A percentile compares a stretch with the other conserved stretches of the same genome.
phyloP scores from a whole-genome alignment of 2,329 filamentous ascomycete genomes.

The Clathrospora elynae region DNA sequence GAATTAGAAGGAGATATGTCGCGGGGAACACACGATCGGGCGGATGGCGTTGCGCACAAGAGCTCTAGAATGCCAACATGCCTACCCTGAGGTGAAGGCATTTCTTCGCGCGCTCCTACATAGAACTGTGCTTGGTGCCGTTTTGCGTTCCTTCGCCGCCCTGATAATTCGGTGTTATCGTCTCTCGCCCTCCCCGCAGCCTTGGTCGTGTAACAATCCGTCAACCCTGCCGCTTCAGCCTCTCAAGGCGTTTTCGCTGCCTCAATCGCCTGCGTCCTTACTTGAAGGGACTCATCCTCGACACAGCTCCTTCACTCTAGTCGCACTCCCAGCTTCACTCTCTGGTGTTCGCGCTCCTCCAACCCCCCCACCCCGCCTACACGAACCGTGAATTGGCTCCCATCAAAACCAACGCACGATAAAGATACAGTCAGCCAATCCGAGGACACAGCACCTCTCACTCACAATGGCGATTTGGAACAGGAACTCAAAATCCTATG shows the following conservation, averaged over 20 bases:
- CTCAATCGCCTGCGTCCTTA: conserved; percentile 17
- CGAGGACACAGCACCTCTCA: conserved; percentile 1
- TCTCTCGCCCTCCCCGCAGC: conserved; percentile 18
- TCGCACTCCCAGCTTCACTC: conserved; percentile 4
- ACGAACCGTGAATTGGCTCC: conserved; percentile 13
- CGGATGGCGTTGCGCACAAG: conserved; percentile 29
- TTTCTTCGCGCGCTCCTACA: conserved; percentile 14
- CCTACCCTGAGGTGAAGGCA: conserved; percentile 12
- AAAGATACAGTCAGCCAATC: conserved; percentile 8
- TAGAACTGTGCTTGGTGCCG: conserved; percentile 26
- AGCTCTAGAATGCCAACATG: conserved; percentile 14
- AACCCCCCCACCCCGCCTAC: conserved; percentile 3
- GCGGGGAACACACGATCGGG: conserved; percentile 25
- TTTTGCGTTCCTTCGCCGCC: conserved; percentile 29
- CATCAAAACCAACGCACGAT: conserved; percentile 5
- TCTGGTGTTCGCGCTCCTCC: conserved; percentile 11
- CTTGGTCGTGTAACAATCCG: conserved; percentile 28
- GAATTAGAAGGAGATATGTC: conserved; percentile 29
- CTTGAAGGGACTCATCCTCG: conserved; percentile 17
- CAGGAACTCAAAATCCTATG: conserved; percentile 36
- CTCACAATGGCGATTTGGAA: conserved; percentile 37
- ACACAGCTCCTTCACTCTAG: background rate
- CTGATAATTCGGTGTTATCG: conserved; percentile 26
- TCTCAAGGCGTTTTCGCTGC: conserved; percentile 27
- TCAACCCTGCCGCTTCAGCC: conserved; percentile 16